Evolutionary conservation across 805 yeast species (phyloP), one percentile per base, ranked within the genome.

Genomic region (Maudiozyma bulderi): DNA sequence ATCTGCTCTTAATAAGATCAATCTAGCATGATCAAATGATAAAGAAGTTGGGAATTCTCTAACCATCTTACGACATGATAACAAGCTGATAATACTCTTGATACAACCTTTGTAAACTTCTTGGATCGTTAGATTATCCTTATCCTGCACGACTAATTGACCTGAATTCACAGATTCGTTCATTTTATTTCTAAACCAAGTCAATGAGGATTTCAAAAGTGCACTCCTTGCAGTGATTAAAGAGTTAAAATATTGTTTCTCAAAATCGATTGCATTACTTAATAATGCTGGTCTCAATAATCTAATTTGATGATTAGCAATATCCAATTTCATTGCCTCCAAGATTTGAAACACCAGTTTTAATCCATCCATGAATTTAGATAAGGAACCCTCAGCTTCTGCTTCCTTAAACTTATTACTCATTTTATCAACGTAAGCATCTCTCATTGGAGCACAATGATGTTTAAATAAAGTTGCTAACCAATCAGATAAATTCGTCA

Each of bases 371-470:
- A 86, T 84, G 40, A 89, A 70, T 52, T 73, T 72, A 5, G 68
- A 53, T 5, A 75, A 65, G n/a, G 78, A 71, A 49, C 69, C 66
- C 34, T 72, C 72, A n/a, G 59, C 55, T 51, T 72, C 72, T 13
- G 73, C 73, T 46, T 63, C 61, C 43, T 59, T 73, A 58, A 86
- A 80, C 56, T 76, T 76, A 10, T 63, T 57, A 44, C 78, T 78
- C 93, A 90, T 86, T 57, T 83, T 86, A 57, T 80, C 86, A 37
- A 90, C 95, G 89, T 93, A 84, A 40, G 78, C 69, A 66, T 87
- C 96, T 62, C 97, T 77, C 95, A 88, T 88, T 53, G 97, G 97
- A 6, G 96, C 96, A 68, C 96, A 89, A 64, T 87, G 96, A 47
- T 82, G 80, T 67, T 89, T 87, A 68, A 91, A 83, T 33, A 88